Evolutionary conservation across 441 rosid genomes (phyloP), one percentile per base, ranked within the genome.

Genomic region (Erysimum pusillum): DNA sequence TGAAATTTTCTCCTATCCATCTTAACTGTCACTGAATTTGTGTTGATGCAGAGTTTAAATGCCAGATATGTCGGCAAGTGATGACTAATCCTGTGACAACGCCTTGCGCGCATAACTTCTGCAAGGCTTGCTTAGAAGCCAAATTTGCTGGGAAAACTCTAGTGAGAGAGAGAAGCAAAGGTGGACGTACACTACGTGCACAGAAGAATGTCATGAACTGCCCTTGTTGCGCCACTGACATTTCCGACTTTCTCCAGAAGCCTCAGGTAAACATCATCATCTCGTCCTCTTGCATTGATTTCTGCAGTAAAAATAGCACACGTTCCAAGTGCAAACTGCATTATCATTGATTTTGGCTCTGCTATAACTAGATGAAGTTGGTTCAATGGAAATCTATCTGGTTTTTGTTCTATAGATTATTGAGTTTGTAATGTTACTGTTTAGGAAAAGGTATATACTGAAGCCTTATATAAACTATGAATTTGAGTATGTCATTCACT

Each of bases 131-230:
- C 22, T 41, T 85, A 4, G 86, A 76, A 67, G 78, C 41, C 2
- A 84, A 69, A 68, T 85, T 87, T 70, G 66, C 82, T 48, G 89
- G 89, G 20, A 63, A 74, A 60, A 46, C 83, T 62, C 81, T 62
- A 25, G 28, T 80, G 39, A 83, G 85, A 65, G 84, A 90, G 68
- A 83, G 90, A 69, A 77, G 66, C 25, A 59, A 84, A 74, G 91
- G 91, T 12, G 83, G 97, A 18, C 80, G 93, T 25, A 77, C 86
- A 0, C 79, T 89, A 3, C 81, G 96, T 39, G 73, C 81, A 0
- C 86, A 86, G 67, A 89, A 87, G 83, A 89, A 85, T 42, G 12
- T 89, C 48, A 69, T 88, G 86, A 86, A 85, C 5, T 92, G 97
- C 70, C 96, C 96, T 53, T 76, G 79, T 2, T 89, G 96, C 76